Base-by-base conservation (phyloP, 352 stramenopile species). In the Pythium dissotocum region DNA sequence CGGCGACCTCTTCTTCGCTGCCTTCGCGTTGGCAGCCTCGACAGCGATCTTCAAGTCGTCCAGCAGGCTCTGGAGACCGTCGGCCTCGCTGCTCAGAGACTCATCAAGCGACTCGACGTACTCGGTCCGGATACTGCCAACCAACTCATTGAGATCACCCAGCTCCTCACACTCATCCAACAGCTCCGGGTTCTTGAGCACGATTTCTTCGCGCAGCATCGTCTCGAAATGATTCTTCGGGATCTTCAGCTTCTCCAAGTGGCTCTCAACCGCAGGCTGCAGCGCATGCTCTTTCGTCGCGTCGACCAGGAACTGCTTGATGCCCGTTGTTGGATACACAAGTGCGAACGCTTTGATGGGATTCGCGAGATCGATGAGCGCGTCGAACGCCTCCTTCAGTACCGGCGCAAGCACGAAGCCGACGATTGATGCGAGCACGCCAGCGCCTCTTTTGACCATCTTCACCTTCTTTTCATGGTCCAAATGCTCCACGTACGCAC, bases 341-440 rank as follows among this genome's bases (percentile, higher is more conserved):
- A 67, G 63, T 6, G 60, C 26, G 21, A 69, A 71, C 21, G 73
- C 62, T 26, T 71, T 58, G 10, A 77, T 32, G 14, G 70, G 70
- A 35, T 73, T 73, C 14, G 70, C 30, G 4, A 77, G 55, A 40
- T 77, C 66, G 24, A 73, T 67, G 16, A 70, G 54, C 13, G 65
- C 63, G 58, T 77, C 66, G 26, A 67, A 68, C 14, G 67, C 62
- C 24, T 73, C 52, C 26, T 73, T 77, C 24, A 77, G 53, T 9
- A 73, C 51, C 1, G 70, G 70, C 14, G 65, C 65, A 26, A 73
- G 54, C 6, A 69, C 65, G 42, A 77, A 77, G 2, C 70, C 70
- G 7, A 63, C 58, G 1, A 73, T 28, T 0, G 70, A 67, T 21
- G 66, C 70, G 24, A 77, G 55, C 1, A 77, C 42, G 1, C 70